phyloP scores from a whole-genome alignment of 768 basidiomycete genomes.

The Naganishia vaughanmartiniae region DNA sequence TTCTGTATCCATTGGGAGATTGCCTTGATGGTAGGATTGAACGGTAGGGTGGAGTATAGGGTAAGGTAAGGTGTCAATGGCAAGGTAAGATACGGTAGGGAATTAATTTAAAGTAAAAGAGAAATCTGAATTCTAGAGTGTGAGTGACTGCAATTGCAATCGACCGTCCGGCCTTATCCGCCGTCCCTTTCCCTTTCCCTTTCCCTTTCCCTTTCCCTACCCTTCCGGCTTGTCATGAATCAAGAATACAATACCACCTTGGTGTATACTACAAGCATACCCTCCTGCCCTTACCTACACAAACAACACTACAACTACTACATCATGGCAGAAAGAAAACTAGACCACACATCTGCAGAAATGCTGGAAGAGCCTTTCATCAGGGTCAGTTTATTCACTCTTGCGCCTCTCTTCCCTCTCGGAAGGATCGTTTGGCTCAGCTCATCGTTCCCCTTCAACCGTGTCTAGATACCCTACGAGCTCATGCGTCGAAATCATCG shows the following conservation, averaged over 20 bases:
- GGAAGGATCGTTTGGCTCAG: neutral
- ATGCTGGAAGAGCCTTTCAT: constrained; percentile 50
- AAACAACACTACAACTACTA: neutral
- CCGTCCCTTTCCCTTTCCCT: too few relatives aligned
- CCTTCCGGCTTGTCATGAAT: too few relatives aligned
- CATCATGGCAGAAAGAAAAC: constrained; percentile 18
- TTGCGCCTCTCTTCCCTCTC: neutral
- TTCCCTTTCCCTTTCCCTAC: too few relatives aligned
- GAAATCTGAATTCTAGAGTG: too few relatives aligned
- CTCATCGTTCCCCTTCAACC: neutral
- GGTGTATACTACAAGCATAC: neutral
- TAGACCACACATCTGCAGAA: constrained; percentile 29
- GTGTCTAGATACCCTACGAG: constrained; percentile 47
- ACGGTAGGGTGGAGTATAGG: too few relatives aligned
- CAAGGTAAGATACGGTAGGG: too few relatives aligned
- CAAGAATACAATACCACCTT: too few relatives aligned
- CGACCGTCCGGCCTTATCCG: too few relatives aligned
- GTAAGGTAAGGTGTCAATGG: too few relatives aligned
- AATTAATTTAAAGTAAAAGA: too few relatives aligned
- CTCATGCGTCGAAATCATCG: constrained; percentile 47
- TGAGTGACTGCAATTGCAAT: too few relatives aligned
- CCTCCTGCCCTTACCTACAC: neutral
- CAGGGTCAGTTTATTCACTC: constrained; percentile 36
- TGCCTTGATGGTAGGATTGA: neutral
- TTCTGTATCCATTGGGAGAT: neutral